These are phyloP conservation scores for Cyberlindnera subsufficiens DNA, from an alignment of 805 yeast genomes.

Conservation along the genomic window DNA sequence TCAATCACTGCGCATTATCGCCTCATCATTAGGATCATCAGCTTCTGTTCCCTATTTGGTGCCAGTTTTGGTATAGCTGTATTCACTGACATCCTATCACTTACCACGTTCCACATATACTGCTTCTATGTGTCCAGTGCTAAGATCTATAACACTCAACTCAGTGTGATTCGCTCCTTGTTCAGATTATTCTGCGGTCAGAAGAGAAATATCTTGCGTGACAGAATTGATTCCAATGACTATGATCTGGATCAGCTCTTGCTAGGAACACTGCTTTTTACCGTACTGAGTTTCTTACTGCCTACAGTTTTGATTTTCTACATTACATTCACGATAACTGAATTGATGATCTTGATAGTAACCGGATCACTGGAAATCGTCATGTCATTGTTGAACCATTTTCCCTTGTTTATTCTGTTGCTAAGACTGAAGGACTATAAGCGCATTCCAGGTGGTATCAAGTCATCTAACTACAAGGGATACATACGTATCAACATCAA, in stretches of 20 bases:
- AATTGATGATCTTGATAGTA: conserved; percentile 43
- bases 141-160: conserved; percentile 71
- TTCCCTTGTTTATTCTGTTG: conserved; percentile 80
- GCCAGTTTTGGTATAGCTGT: conserved; percentile 65
- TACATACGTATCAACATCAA: conserved; percentile 32
- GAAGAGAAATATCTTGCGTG: conserved; percentile 75
- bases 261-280: conserved; percentile 84
- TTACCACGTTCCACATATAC: conserved; percentile 65
- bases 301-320: conserved; percentile 91
- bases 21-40: conserved; percentile 29
- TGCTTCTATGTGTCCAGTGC: conserved; percentile 78
- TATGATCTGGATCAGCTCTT: conserved; percentile 84
- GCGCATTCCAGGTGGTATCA: conserved; percentile 58
- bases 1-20: conserved; percentile 25
- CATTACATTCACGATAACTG: conserved; percentile 56
- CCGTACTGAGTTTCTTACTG: conserved; percentile 65
- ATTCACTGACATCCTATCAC: conserved; percentile 54
- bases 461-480: conserved; percentile 15
- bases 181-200: conserved; percentile 86
- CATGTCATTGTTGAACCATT: conserved; percentile 67
- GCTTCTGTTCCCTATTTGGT: conserved; percentile 44
- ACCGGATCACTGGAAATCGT: conserved; percentile 51
- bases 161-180: conserved; percentile 60
- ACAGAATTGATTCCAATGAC: conserved; percentile 79
- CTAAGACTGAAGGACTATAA: conserved; percentile 75